Base-by-base conservation (phyloP, 2,329 filamentous ascomycete genomes). In the Fusarium decemcellulare region DNA sequence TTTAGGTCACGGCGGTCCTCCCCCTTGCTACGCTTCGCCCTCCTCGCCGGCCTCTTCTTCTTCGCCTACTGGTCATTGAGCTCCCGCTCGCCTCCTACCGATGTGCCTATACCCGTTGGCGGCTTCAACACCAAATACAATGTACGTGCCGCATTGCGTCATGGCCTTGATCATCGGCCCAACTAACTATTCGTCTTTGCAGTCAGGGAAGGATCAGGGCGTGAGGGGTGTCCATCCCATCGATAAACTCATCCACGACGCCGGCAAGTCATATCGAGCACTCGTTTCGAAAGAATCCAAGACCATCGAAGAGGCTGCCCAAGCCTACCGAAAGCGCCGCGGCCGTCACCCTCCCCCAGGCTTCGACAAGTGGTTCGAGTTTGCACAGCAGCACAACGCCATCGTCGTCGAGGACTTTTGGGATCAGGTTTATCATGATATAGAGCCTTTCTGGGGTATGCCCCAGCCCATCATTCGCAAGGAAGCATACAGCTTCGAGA, bases 361-460 rank as follows among this genome's bases (percentile, higher is more conserved):
- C 18, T 91, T 91, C 71, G 83, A 88, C 64, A 80, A 83, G 36
- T 91, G 89, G 89, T 88, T 86, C 74, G 77, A 81, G 27, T 89
- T 87, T 66, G 88, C 90, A 10, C 76, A 78, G 32, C 79, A 85
- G 18, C 80, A 83, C 54, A 80, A 87, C 32, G 85, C 86, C 18
- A 73, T 90, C 60, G 82, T 91, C 12, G 81, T 91, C 11, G 89
- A 91, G 70, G 86, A 88, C 52, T 91, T 90, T 71, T 91, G 90
- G 77, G 87, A 90, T 70, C 88, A 88, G 65, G 86, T 91, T 56
- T 87, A 90, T 78, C 84, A 89, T 66, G 89, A 91, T 68, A 77
- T 91, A 12, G 81, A 86, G 52, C 86, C 87, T 2, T 88, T 88
- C 70, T 89, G 87, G 87, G 87, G 83, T 11, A 72, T 88, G 11